Evolutionary conservation across 2,329 filamentous ascomycete genomes (phyloP).

Genomic region (Ampelomyces quisqualis): DNA sequence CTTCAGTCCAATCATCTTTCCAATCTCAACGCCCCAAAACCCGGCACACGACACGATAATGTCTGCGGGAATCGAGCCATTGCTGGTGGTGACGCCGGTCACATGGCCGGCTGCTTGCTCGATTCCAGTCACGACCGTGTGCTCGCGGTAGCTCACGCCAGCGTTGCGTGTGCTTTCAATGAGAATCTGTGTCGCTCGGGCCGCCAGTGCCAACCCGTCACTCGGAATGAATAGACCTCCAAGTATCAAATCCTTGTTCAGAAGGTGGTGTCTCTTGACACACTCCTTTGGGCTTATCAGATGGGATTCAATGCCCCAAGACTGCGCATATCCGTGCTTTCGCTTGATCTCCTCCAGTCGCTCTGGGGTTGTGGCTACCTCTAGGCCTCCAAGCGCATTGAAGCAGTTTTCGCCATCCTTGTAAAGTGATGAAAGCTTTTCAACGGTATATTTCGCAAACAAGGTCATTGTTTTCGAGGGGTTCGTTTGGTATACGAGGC

Average conservation of each 20-base stretch:
- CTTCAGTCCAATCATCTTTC: slow-evolving; percentile 59
- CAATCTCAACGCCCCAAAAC: slow-evolving; percentile 67
- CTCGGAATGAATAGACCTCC: slow-evolving; percentile 62
- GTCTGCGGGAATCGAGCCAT: slow-evolving; percentile 56
- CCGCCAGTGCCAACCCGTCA: slow-evolving; percentile 62
- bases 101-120: slow-evolving; percentile 52
- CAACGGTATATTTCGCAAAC: slow-evolving; percentile 62
- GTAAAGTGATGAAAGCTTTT: slow-evolving; percentile 59
- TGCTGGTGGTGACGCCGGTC: slow-evolving; percentile 57
- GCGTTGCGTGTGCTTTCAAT: slow-evolving; percentile 59
- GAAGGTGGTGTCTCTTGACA: slow-evolving; percentile 54
- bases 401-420: slow-evolving; percentile 52
- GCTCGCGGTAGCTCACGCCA: slow-evolving; percentile 60
- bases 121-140: slow-evolving; percentile 60
- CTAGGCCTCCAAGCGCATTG: slow-evolving; percentile 64
- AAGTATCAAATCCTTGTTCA: slow-evolving; percentile 56
- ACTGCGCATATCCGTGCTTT: slow-evolving; percentile 61
- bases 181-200: slow-evolving; percentile 61
- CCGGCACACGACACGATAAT: slow-evolving; percentile 64
- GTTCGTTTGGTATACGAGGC: slow-evolving; percentile 65
- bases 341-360: slow-evolving; percentile 63
- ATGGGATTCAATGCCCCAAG: slow-evolving; percentile 60
- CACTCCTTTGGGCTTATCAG: slow-evolving; percentile 58
- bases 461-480: slow-evolving; percentile 58
- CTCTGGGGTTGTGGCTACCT: slow-evolving; percentile 62